Percentiles rank a stretch among this genome's conserved stretches.
These are phyloP conservation scores for Cercophora newfieldiana DNA, from an alignment of 495 filamentous ascomycete species.

Conservation along the genomic window DNA sequence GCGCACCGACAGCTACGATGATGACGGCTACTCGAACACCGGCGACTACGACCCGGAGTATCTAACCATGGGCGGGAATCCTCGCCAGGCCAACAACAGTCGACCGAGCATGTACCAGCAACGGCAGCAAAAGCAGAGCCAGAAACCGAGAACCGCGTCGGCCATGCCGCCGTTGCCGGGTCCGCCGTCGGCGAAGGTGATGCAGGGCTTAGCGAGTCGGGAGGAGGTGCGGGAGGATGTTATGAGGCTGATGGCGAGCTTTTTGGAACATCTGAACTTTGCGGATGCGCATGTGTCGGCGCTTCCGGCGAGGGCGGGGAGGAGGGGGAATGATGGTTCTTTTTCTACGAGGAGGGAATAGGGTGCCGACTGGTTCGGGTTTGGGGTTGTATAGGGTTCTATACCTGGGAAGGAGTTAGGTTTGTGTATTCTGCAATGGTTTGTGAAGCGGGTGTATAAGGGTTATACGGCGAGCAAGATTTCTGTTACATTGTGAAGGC, in stretches of 20 bases:
- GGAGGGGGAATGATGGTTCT: too few species aligned
- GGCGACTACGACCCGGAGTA: constrained; percentile 37
- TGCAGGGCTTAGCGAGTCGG: constrained; percentile 51
- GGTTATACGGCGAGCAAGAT: too few species aligned
- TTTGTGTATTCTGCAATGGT: neutral
- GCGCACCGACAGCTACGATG: constrained; percentile 35
- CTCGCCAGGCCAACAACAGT: neutral
- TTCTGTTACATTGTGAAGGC: neutral
- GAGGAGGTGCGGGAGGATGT: constrained; percentile 57
- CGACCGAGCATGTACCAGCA: constrained; percentile 16
- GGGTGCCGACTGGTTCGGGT: neutral
- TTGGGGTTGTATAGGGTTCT: neutral
- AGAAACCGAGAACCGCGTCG: constrained; percentile 22
- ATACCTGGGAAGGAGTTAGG: too few species aligned
- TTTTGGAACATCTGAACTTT: constrained; percentile 46
- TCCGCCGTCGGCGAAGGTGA: constrained; percentile 49
- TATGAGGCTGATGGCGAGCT: constrained; percentile 50
- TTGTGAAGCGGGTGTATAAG: neutral
- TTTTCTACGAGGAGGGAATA: constrained; percentile 4
- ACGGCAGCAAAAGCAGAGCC: constrained; percentile 22
- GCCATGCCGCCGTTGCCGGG: constrained; percentile 38
- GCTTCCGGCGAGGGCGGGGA: constrained; percentile 31
- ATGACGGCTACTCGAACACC: constrained; percentile 30
- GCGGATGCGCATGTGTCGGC: constrained; percentile 30
- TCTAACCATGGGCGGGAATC: constrained; percentile 23